These are phyloP conservation scores for Lachancea fermentati DNA, from an alignment of 805 yeast genomes.

Conservation along the genomic window DNA sequence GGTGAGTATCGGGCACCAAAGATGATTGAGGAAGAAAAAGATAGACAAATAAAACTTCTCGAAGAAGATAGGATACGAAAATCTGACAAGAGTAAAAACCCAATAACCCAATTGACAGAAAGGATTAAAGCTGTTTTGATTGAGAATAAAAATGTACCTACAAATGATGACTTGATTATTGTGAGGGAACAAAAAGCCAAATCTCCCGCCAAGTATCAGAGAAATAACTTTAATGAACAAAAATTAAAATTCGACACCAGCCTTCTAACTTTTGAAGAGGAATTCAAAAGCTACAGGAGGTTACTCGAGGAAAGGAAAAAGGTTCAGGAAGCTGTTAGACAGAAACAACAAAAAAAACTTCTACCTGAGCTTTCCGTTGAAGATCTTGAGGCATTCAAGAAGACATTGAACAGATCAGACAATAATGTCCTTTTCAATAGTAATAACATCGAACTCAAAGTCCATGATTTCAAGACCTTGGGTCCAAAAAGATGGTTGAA, in stretches of 20 bases:
- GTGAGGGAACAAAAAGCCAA: constrained; percentile 24
- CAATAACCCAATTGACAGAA: constrained; percentile 26
- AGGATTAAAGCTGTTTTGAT: constrained; percentile 21
- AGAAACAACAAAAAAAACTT: constrained; percentile 18
- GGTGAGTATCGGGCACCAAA: constrained; percentile 35
- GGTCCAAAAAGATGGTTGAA: constrained; percentile 77
- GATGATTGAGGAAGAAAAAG: constrained; percentile 22
- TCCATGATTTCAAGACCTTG: constrained; percentile 66
- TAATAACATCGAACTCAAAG: constrained; percentile 51
- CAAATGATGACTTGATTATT: constrained; percentile 22
- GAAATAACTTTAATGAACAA: constrained; percentile 10
- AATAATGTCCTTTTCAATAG: constrained; percentile 26
- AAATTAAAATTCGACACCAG: constrained; percentile 26
- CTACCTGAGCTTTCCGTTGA: constrained; percentile 24
- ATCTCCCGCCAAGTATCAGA: constrained; percentile 19
- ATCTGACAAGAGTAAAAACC: constrained; percentile 10
- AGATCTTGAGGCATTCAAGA: constrained; percentile 22
- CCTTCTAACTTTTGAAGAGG: constrained; percentile 29
- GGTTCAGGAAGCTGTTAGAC: constrained; percentile 30
- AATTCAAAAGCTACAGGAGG: constrained; percentile 40
- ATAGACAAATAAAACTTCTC: constrained; percentile 20
- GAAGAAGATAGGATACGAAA: constrained; percentile 16
- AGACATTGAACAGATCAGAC: constrained; percentile 27
- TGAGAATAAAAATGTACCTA: constrained; percentile 9
- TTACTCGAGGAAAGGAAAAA: constrained; percentile 40